phyloP scores from a whole-genome alignment of 108 stramenopile species.

The Pelagomonas calceolata region DNA sequence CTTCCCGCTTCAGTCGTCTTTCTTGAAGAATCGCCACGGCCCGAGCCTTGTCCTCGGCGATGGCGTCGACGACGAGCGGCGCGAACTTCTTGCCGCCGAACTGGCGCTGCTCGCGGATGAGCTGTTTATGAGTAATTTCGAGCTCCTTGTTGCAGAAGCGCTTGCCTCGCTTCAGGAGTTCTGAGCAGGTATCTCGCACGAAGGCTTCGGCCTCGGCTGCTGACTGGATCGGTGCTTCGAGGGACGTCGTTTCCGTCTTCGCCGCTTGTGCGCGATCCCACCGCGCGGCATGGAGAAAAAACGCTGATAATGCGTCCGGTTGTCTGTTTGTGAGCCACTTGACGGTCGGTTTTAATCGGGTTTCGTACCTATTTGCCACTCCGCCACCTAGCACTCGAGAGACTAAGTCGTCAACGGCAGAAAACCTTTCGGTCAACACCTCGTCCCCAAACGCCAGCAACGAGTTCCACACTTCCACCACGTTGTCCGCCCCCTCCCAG shows the following conservation, averaged over 20 bases:
- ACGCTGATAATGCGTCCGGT: background rate
- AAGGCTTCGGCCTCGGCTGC: background rate
- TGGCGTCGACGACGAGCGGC: background rate
- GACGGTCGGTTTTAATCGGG: background rate
- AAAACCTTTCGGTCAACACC: background rate
- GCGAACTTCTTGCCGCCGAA: background rate
- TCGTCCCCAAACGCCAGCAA: background rate
- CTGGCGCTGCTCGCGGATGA: background rate
- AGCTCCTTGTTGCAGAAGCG: background rate
- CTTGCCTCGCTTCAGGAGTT: background rate
- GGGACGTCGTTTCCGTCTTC: background rate
- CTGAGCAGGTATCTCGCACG: background rate
- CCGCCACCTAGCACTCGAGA: background rate
- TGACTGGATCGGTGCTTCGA: background rate
- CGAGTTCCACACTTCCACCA: background rate
- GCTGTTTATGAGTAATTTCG: background rate
- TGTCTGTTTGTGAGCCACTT: background rate
- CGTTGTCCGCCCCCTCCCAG: background rate
- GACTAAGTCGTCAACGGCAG: background rate
- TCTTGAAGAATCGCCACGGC: no score
- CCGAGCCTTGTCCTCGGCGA: background rate
- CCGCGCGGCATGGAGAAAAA: background rate
- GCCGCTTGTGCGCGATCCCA: background rate
- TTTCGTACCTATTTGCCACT: background rate
- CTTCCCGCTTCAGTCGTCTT: no score